Percentiles rank a stretch among this genome's conserved stretches.
These are phyloP conservation scores for Setomelanomma holmii DNA, from an alignment of 2,329 filamentous ascomycete genomes.

Conservation along the genomic window DNA sequence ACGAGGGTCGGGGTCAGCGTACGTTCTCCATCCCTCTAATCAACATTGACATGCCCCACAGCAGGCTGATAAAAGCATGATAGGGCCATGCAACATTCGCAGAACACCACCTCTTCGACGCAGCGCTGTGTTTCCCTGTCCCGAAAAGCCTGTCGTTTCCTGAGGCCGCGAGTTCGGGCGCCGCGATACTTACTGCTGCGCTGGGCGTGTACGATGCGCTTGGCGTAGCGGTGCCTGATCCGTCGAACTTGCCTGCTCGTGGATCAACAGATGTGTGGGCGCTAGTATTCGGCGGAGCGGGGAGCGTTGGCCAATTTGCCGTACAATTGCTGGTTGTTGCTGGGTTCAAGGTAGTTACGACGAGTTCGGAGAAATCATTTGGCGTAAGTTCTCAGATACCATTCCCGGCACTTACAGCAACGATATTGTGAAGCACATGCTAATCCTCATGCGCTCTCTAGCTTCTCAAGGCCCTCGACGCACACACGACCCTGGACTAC, in stretches of 20 bases:
- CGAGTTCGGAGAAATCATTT: slow-evolving; percentile 37
- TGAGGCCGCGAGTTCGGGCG: slow-evolving; percentile 39
- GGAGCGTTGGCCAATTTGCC: slow-evolving; percentile 41
- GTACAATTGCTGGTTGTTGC: slow-evolving; percentile 37
- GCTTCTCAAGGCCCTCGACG: slow-evolving; percentile 37
- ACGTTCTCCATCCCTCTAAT: not conserved
- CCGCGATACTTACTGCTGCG: slow-evolving; percentile 24
- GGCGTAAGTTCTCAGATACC: slow-evolving; percentile 15
- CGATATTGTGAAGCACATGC: too few relatives aligned
- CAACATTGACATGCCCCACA: too few relatives aligned
- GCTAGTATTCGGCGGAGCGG: slow-evolving; percentile 43
- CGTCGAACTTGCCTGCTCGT: slow-evolving; percentile 17
- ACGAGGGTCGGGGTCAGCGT: slow-evolving; percentile 31
- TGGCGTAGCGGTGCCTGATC: slow-evolving; percentile 13
- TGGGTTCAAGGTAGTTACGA: slow-evolving; percentile 43
- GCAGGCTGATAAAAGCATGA: too few relatives aligned
- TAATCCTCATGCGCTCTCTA: too few relatives aligned
- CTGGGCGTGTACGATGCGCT: slow-evolving; percentile 17
- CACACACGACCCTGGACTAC: slow-evolving; percentile 39
- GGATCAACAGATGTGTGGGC: slow-evolving; percentile 37
- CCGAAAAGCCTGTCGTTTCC: slow-evolving; percentile 35
- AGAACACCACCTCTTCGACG: slow-evolving; percentile 44
- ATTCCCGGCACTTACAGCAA: not conserved
- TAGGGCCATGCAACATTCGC: slow-evolving; percentile 30
- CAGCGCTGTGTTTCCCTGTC: slow-evolving; percentile 34